Percentiles rank a stretch among this genome's conserved stretches.
phyloP scores from a whole-genome alignment of 257 asterid genomes.

The Parsonsia alboflavescens region DNA sequence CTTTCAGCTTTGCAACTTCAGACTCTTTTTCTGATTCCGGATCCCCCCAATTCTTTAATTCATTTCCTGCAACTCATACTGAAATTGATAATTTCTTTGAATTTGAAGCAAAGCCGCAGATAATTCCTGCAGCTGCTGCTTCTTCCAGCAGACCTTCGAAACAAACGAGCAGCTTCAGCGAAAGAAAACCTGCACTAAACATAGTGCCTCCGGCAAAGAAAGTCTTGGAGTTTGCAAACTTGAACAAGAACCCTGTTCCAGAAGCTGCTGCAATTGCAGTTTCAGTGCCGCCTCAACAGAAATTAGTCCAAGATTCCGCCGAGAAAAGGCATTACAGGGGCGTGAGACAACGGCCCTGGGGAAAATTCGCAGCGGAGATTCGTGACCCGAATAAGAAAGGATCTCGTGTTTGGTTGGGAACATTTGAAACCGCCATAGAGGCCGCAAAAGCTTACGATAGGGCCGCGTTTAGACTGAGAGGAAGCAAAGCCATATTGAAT shows the following conservation, averaged over 20 bases:
- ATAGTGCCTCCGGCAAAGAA: slow-evolving; percentile 42
- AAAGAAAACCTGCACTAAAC: slow-evolving; percentile 61
- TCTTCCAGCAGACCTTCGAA: neutral
- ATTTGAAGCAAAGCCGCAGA: slow-evolving; percentile 33
- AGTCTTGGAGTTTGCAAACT: slow-evolving; percentile 3
- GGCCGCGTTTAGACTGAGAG: slow-evolving; percentile 40
- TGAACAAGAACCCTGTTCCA: neutral
- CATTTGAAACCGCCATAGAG: slow-evolving; percentile 36
- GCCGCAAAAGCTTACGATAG: slow-evolving; percentile 43
- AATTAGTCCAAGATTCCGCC: slow-evolving; percentile 15
- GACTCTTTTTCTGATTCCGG: neutral
- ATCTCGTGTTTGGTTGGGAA: slow-evolving; percentile 41
- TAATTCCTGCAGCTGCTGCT: neutral
- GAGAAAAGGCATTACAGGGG: slow-evolving; percentile 42
- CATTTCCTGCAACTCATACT: neutral
- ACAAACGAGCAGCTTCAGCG: slow-evolving; percentile 19
- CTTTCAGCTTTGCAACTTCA: slow-evolving; percentile 24
- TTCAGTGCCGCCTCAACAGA: neutral
- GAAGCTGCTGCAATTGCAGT: neutral
- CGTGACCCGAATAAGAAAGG: slow-evolving; percentile 42
- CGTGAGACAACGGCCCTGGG: slow-evolving; percentile 48
- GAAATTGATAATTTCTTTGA: slow-evolving; percentile 21
- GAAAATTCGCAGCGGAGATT: slow-evolving; percentile 42
- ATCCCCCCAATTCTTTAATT: neutral
- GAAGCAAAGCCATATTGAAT: slow-evolving; percentile 42